Percentiles rank a stretch among this genome's conserved stretches.
Conservation (phyloP, 768 basidiomycete species). For the Xerocomus potaroensis region DNA sequence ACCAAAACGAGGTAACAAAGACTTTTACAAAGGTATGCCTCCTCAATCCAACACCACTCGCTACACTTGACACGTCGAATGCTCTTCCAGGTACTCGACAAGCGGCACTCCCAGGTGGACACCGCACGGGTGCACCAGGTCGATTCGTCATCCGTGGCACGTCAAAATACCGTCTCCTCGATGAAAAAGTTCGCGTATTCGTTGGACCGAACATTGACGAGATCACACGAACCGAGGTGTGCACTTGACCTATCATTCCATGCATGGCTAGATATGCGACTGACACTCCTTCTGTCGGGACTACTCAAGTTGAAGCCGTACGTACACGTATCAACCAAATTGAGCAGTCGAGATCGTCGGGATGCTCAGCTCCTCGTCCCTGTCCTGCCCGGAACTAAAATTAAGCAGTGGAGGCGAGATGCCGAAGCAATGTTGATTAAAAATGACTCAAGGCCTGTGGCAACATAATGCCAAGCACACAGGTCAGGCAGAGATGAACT, state of each 20-base stretch:
- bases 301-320: constrained; percentile 24
- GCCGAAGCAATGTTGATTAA: constrained; percentile 4
- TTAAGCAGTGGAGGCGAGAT: constrained; percentile 25
- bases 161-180: constrained; percentile 75
- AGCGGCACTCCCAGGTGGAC: constrained; percentile 77
- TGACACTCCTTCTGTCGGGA: not conserved
- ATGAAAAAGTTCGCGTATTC: constrained; percentile 80
- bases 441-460: not conserved
- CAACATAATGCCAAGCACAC: too few species aligned
- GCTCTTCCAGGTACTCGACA: constrained; percentile 66
- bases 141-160: constrained; percentile 74
- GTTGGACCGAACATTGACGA: constrained; percentile 73
- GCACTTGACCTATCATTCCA: constrained; percentile 20
- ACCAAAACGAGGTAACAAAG: constrained; percentile 88
- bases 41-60: not conserved
- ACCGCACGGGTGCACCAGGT: constrained; percentile 85
- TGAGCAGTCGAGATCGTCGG: constrained; percentile 21
- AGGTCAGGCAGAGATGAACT: too few species aligned
- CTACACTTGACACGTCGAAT: not conserved
- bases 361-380: constrained; percentile 26
- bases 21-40: constrained; percentile 88
- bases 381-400: constrained; percentile 21
- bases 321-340: constrained; percentile 23
- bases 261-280: not conserved
- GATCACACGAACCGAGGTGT: constrained; percentile 53